Evolutionary conservation across 176 grass and related monocot genomes (phyloP), one percentile per base, ranked within the genome.

Genomic region (Rhynchospora tenuis): DNA sequence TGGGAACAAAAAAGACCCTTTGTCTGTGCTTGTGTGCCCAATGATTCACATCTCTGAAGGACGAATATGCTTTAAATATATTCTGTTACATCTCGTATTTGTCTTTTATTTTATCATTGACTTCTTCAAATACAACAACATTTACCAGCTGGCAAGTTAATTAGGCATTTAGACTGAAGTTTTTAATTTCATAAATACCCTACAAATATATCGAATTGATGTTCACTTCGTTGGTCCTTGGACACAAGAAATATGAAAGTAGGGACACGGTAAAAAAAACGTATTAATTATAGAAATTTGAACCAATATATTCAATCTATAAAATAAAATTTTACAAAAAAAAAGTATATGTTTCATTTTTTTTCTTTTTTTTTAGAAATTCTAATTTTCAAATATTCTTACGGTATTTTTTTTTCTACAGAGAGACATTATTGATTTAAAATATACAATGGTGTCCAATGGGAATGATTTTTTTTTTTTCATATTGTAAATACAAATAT

Each of bases 41-140:
- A 65, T 82, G 9, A 66, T 82, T 63, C 22, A 2, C 42, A 27
- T 52, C 48, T 24, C 11, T 9, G 42, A 52, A 4, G 38, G 13
- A 67, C 20, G 80, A 82, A 82, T 82, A 82, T 66, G 12, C n/a
- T 82, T 67, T 65, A 12, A 59, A 65, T 51, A 64, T 26, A 48
- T 65, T 2, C 12, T 48, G 56, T 65, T 63, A 46, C 33, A 44
- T 46, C 20, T 65, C 3, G 1, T 26, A 65, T 65, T 9, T 81
- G 4, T 64, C 19, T 51, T 52, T 47, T 66, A 29, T 22, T 81
- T 60, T 81, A 45, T 81, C 33, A 62, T 81, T 63, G 57, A 60
- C 57, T 63, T 81, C 57, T 3, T 62, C 59, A 44, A 47, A 63
- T 29, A 28, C 20, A 22, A 62, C 33, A 81, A 60, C 11, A 59